Conservation (phyloP, 805 yeast species). For the Hemisphaericaspora nanyangensis region DNA sequence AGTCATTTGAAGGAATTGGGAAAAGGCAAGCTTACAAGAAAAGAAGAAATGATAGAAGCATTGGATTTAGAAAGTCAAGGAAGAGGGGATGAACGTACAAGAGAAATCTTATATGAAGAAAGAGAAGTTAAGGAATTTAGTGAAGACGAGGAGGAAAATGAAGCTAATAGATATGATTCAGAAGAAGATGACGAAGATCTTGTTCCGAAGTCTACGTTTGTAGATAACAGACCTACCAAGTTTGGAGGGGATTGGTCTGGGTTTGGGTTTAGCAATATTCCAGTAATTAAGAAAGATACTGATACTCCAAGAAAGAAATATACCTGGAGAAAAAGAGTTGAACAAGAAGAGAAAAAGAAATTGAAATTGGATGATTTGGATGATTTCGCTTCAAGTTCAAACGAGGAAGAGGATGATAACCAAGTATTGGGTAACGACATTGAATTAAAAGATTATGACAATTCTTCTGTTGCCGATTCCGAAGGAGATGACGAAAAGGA, state of each 20-base stretch:
- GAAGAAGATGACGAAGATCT: conserved; percentile 15
- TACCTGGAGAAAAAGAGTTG: conserved; percentile 59
- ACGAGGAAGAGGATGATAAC: conserved; percentile 19
- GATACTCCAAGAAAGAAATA: conserved; percentile 47
- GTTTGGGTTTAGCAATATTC: conserved; percentile 59
- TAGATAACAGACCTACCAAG: conserved; percentile 67
- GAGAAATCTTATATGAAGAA: conserved; percentile 65
- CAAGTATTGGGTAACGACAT: conserved; percentile 19
- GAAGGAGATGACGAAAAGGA: conserved; percentile 12
- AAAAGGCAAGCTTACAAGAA: conserved; percentile 62
- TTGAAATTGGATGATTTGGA: conserved; percentile 52
- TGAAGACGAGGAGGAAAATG: conserved; percentile 18
- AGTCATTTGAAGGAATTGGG: conserved; percentile 79
- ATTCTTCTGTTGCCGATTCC: conserved; percentile 15
- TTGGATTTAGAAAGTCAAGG: conserved; percentile 70
- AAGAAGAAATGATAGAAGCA: conserved; percentile 73
- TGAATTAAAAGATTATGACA: conserved; percentile 16
- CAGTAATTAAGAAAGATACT: conserved; percentile 37
- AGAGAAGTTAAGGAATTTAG: conserved; percentile 56
- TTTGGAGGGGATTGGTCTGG: conserved; percentile 64
- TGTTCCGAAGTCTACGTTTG: conserved; percentile 39
- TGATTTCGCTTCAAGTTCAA: conserved; percentile 49
- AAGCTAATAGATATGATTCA: conserved; percentile 13
- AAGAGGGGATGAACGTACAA: conserved; percentile 57
- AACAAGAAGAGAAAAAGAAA: conserved; percentile 34